Evolutionary conservation across 1,284 basidiomycete species (phyloP), one percentile per base, ranked within the genome.

Genomic region (Athelia psychrophila): DNA sequence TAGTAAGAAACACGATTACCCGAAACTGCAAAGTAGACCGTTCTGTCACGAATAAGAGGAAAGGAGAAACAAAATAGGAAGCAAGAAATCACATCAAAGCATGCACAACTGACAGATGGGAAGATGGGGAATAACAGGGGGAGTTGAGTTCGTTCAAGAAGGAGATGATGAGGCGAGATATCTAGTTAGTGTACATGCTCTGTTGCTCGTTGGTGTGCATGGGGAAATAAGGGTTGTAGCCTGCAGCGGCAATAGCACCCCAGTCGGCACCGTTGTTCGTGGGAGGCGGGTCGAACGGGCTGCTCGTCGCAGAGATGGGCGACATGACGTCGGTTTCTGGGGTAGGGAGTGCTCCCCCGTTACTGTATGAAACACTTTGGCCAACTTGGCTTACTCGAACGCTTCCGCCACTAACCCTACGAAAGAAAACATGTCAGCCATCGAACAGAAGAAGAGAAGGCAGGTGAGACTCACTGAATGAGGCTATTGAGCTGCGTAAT

Each of bases 221-320:
- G 47, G 85, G 79, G 62, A 88, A 88, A 65, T 88, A 88, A 13
- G 84, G 75, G 54, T 84, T 86, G 68, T 86, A 88, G 36, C 77
- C 78, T 23, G 76, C 65, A 35, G 76, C 71, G 22, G 77, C 69
- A 57, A 84, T 73, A 52, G 77, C 72, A 51, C 75, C 78, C 84
- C 84, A 86, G 65, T 86, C 81, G 54, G 81, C 78, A 25, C 69
- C 27, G n/a, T 42, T n/a, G 69, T 67, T 50, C 66, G 56, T 53
- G 50, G 44, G 56, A 40, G 60, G 66, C 58, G 67, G 57, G 58
- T 70, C 65, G 64, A 70, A 72, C 54, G 70, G 69, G 53, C 78
- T 79, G 60, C 78, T 82, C 53, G 85, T 83, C 45, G 83, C 78
- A 49, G 84, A 85, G 56, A 85, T 73, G 3, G 85, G 84, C 23